Evolutionary conservation across 2,329 filamentous ascomycete species (phyloP), one percentile per base, ranked within the genome.

Genomic region (Colletotrichum tamarilloi): DNA sequence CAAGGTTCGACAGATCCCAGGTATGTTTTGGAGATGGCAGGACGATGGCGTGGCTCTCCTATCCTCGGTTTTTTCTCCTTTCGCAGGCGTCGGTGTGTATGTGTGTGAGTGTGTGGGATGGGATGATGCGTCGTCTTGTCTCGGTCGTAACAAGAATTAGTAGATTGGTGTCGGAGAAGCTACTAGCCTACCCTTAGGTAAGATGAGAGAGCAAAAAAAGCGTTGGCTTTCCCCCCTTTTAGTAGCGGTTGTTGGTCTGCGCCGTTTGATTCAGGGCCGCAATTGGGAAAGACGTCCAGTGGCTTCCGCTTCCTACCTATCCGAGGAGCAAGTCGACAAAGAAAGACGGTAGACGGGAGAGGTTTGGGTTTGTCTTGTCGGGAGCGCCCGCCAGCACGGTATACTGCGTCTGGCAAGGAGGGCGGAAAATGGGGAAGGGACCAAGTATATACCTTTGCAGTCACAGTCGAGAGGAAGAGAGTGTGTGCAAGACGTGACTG

Each of bases 311-410:
- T 49, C 46, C 19, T 35, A 35, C 11, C 35, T 42, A 30, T 52
- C 46, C 46, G 26, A 52, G 59, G 22, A 16, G 38, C 58, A 70
- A 32, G 55, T 56, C 56, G 62, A 71, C 71, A 66, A 66, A 71
- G 62, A 55, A 28, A 56, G 66, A 62, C 59, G 19, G 11, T 26
- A 52, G 49, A 66, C 55, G 26, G 35, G 46, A 49, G 42, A n/a
- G 22, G 67, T 46, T 62, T 60, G 60, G 56, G 62, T 73, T 73
- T 62, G 30, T 71, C 60, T 73, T 42, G 66, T 73, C 71, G 67
- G 71, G 71, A 73, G 60, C 71, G 71, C 71, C 71, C 71, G 71
- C 67, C 71, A 71, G 56, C 35, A 71, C 67, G 62, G 71, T 73
- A 71, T 35, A 46, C 60, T 66, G 30, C 59, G 71, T 53, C 16